Evolutionary conservation across 352 stramenopile species (phyloP).

Genomic region (Hyaloperonospora brassicae): DNA sequence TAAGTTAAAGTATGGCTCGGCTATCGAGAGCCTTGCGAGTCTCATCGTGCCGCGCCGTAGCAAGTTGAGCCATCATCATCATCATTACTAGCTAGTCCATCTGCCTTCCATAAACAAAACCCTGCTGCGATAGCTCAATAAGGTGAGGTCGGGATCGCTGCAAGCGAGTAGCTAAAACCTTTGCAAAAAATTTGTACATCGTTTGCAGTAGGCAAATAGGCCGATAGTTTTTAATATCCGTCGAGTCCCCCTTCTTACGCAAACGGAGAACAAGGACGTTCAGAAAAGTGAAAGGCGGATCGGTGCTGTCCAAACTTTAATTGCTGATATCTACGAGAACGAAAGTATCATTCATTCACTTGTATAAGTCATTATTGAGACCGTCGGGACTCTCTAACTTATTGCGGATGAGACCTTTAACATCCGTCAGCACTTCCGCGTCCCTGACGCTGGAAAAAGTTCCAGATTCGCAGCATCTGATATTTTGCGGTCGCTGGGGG

Average conservation of each 20-base stretch:
- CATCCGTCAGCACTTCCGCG: no score
- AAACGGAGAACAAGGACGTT: background rate
- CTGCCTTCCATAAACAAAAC: background rate
- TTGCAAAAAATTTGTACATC: background rate
- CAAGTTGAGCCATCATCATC: background rate
- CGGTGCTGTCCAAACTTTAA: no score
- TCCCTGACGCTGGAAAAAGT: no score
- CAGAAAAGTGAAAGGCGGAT: no score
- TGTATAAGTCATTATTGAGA: no score
- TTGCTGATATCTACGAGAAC: no score
- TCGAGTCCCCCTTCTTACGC: background rate
- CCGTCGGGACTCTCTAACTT: no score
- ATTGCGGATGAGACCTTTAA: no score
- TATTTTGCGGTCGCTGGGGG: no score
- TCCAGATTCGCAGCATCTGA: no score
- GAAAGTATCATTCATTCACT: no score
- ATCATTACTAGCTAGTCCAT: background rate
- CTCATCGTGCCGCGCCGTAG: background rate
- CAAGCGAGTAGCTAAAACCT: background rate
- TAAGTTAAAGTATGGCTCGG: background rate
- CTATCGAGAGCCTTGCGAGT: background rate
- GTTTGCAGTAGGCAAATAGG: background rate
- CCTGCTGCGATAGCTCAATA: background rate
- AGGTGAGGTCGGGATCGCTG: background rate
- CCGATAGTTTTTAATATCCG: background rate